Evolutionary conservation across 306 rosid genomes (phyloP).

Genomic region (Acacia confusa): DNA sequence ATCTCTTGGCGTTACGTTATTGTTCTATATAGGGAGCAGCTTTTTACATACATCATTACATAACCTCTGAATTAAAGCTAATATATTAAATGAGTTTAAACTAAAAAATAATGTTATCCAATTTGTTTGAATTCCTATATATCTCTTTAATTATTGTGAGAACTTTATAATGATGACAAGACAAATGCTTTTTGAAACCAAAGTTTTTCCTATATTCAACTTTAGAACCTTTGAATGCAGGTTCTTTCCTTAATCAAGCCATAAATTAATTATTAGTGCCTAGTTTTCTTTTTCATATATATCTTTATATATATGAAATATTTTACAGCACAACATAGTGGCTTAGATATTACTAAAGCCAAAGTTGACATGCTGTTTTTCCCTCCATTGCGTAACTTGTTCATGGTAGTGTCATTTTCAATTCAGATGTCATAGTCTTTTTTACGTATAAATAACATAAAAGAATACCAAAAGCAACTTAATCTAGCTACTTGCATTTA

Average conservation of each 20-base stretch:
- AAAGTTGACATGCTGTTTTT: constrained; percentile 24
- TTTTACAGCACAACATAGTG: constrained; percentile 1
- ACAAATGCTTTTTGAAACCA: constrained; percentile 31
- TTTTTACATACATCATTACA: constrained; percentile 5
- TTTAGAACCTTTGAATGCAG: constrained; percentile 45
- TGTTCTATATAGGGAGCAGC: not conserved
- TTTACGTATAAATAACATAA: constrained; percentile 7
- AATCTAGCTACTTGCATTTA: not conserved
- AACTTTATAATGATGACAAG: constrained; percentile 33
- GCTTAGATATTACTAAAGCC: constrained; percentile 45
- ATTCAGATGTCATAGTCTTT: constrained; percentile 28
- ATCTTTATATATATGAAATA: not conserved
- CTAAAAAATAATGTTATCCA: not conserved
- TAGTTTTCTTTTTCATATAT: constrained; percentile 14
- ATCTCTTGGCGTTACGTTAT: not conserved
- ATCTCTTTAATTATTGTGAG: not conserved
- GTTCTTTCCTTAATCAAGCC: constrained; percentile 17
- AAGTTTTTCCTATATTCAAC: constrained; percentile 17
- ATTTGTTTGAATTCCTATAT: not conserved
- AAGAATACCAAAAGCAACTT: not conserved
- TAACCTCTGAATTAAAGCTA: constrained; percentile 10
- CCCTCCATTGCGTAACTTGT: constrained; percentile 27
- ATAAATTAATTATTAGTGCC: not conserved
- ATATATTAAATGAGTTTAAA: not conserved
- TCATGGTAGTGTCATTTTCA: constrained; percentile 42